These are phyloP conservation scores for Medicago truncatula DNA, from an alignment of 306 rosid genomes.

Conservation along the genomic window DNA sequence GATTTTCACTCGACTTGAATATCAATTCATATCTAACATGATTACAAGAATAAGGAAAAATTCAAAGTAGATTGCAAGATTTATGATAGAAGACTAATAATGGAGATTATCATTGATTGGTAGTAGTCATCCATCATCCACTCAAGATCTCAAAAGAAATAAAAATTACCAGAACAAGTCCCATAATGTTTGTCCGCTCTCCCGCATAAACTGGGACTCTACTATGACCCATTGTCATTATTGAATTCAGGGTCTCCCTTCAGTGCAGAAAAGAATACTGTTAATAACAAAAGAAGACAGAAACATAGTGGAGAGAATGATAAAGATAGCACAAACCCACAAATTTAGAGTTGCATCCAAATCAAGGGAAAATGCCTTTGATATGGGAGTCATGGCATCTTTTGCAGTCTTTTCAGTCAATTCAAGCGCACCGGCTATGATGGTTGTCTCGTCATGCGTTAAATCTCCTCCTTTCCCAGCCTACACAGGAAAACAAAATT, in stretches of 20 bases:
- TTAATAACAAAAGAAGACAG: constrained; percentile 44
- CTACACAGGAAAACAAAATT: constrained; percentile 53
- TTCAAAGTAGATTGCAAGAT: constrained; percentile 8
- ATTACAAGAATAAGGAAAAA: constrained; percentile 12
- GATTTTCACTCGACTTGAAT: constrained; percentile 6
- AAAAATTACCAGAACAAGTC: constrained; percentile 87
- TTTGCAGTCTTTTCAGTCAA: constrained; percentile 95
- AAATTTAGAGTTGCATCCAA: constrained; percentile 87
- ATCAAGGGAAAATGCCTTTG: constrained; percentile 96
- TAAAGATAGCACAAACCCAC: constrained; percentile 68
- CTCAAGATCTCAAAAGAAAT: constrained; percentile 22
- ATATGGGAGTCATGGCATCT: constrained; percentile 98
- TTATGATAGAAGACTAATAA: constrained; percentile 21
- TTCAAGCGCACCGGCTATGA: constrained; percentile 96
- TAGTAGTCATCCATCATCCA: constrained; percentile 18
- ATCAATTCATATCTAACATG: constrained; percentile 8
- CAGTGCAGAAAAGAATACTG: constrained; percentile 30
- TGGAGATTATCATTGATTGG: not conserved
- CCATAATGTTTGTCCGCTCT: constrained; percentile 75
- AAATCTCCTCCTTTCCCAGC: constrained; percentile 99
- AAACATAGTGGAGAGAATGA: constrained; percentile 38
- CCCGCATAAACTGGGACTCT: constrained; percentile 93
- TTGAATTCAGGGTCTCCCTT: constrained; percentile 85
- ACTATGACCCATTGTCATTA: constrained; percentile 95
- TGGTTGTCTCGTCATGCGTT: constrained; percentile 97